These are phyloP conservation scores for Neurospora discreta DNA, from an alignment of 495 filamentous ascomycete species.

Conservation along the genomic window DNA sequence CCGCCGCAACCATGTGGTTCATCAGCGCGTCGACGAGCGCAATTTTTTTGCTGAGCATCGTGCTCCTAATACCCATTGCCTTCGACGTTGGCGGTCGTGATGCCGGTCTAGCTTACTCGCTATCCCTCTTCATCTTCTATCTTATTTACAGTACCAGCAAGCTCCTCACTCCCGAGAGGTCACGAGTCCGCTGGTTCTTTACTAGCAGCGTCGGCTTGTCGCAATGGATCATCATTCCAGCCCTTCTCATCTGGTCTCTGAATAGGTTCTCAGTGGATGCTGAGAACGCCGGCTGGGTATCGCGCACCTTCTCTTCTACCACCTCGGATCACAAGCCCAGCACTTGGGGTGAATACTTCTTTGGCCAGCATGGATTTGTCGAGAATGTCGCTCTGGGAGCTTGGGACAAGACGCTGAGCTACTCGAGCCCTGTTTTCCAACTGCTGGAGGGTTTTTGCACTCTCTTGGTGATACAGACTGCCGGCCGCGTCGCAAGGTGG, in stretches of 20 bases:
- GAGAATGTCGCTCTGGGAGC: slow-evolving; percentile 69
- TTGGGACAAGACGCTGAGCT: slow-evolving; percentile 84
- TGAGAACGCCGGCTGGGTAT: slow-evolving; percentile 65
- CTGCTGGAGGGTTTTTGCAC: slow-evolving; percentile 93
- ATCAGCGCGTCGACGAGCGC: slow-evolving; percentile 60
- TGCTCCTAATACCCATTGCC: slow-evolving; percentile 86
- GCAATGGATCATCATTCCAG: slow-evolving; percentile 75
- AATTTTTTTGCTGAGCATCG: slow-evolving; percentile 74
- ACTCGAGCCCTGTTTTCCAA: slow-evolving; percentile 93
- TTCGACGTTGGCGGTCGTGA: slow-evolving; percentile 96
- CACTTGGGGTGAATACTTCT: slow-evolving; percentile 69
- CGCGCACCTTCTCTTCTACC: slow-evolving; percentile 58
- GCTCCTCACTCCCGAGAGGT: slow-evolving; percentile 68
- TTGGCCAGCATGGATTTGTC: slow-evolving; percentile 65
- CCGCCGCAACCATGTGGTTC: slow-evolving; percentile 49
- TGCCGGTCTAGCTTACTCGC: slow-evolving; percentile 84
- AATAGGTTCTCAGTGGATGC: slow-evolving; percentile 86
- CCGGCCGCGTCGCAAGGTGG: slow-evolving; percentile 91
- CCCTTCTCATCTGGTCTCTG: slow-evolving; percentile 85
- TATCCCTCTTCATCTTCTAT: slow-evolving; percentile 80
- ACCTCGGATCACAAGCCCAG: slow-evolving; percentile 44
- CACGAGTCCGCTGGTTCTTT: slow-evolving; percentile 60
- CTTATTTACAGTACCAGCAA: slow-evolving; percentile 73
- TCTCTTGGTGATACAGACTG: slow-evolving; percentile 86
- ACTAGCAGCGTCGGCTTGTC: slow-evolving; percentile 53